Base-by-base conservation (phyloP, 305 asterid genomes). In the Solanum hybrid region DNA sequence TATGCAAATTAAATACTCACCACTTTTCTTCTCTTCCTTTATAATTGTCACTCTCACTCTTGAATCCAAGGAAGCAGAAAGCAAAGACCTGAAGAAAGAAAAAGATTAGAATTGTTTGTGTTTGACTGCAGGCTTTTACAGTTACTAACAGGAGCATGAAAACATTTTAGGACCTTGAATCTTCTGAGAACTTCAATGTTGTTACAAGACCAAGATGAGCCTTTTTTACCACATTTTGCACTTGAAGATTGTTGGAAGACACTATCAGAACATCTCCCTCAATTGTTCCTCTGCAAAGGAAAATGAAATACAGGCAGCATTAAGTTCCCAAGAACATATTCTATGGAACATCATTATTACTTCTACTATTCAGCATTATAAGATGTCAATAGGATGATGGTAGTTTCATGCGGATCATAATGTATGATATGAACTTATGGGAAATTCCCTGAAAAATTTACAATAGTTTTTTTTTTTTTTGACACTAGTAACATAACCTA, bases 201-300 rank as follows among this genome's bases (percentile, higher is more conserved):
- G 99, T 97, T 72, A 95, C 97, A 65, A 97, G 93, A 90, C 98
- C 99, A 89, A 97, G 95, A 93, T 97, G 99, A 90, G 99, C 99
- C 93, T 93, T 97, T 93, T 91, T 96, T 83, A 96, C 91, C 68
- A 90, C 86, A 78, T 91, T 92, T 32, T 92, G 97, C 90, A 95
- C 96, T 89, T 92, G 92, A 95, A 95, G 91, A 72, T 90, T 93
- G 82, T 88, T 91, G 82, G 97, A 91, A 87, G 92, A 92, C 90
- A 96, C 77, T 91, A 97, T 91, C 82, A 91, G 84, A 89, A 97
- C 89, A 86, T 94, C 96, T 90, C 99, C 99, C 93, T 96, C 92
- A 91, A 92, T 93, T 73, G 98, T 96, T 91, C 99, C 99, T 89
- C 99, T 97, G 96, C 94, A 93, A 72, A 31, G 80, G 90, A 86